A percentile compares a stretch with the other conserved stretches of the same genome.
Conservation (phyloP, 768 basidiomycete genomes). For the Clavulina sp. region DNA sequence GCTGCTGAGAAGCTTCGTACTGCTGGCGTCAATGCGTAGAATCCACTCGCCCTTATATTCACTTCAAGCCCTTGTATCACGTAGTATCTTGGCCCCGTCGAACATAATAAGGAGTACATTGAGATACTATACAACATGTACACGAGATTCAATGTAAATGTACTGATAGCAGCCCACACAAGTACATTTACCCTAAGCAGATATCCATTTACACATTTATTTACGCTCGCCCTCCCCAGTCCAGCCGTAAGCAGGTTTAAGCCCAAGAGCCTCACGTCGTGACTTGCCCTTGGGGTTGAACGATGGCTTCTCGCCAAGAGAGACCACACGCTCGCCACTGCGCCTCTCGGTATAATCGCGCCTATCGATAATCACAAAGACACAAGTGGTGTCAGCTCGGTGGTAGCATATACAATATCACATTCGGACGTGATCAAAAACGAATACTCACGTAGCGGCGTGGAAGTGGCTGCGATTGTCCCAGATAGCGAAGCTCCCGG, state of each 20-base stretch:
- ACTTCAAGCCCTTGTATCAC: no score
- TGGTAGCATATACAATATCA: neutral
- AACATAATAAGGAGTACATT: no score
- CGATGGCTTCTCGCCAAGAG: constrained; percentile 35
- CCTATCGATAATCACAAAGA: no score
- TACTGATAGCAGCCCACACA: no score
- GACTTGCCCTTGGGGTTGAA: constrained; percentile 27
- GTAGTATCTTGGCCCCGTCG: no score
- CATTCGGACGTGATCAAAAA: neutral
- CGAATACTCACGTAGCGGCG: constrained; percentile 18
- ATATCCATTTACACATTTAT: no score
- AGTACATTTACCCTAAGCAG: no score
- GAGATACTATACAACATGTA: no score
- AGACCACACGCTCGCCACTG: constrained; percentile 35
- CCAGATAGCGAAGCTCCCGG: constrained; percentile 20
- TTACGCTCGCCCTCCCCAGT: neutral
- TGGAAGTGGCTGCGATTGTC: constrained; percentile 22
- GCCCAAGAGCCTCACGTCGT: constrained; percentile 20
- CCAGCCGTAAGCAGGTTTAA: neutral
- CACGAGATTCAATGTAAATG: no score
- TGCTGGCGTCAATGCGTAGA: no score
- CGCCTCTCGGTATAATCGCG: constrained; percentile 23
- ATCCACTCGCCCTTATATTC: no score
- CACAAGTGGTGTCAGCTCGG: neutral
- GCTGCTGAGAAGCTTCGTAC: no score